Base-by-base conservation (phyloP, 164 flowering plant genomes). In the Nymphaea thermarum region DNA sequence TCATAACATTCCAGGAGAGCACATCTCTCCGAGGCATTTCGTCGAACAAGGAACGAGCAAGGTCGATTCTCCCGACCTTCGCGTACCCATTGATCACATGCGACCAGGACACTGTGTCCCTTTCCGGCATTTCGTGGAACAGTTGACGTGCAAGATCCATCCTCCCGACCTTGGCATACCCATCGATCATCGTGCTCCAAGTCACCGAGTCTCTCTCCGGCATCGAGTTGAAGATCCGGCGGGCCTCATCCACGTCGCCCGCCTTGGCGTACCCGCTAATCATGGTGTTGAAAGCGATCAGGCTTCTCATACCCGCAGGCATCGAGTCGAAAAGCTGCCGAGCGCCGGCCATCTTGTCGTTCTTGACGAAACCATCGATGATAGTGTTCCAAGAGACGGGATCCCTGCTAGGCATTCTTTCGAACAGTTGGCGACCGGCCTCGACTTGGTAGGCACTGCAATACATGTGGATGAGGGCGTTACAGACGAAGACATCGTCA, bases 101-200 rank as follows among this genome's bases (percentile, higher is more conserved):
- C 2, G 98, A 85, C 98, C 98, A 93, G 11, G 98, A 90, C 18
- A 93, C 85, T 7, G 84, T 83, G 74, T 85, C 82, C 77, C 95
- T 82, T 70, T 75, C 79, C 10, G 95, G 95, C 85, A 90, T 90
- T 16, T 43, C 77, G 75, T 84, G 78, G 72, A 93, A 93, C 75
- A 90, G 42, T 10, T 86, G 79, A 68, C 84, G 85, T 0, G 93
- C 96, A 3, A 63, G 57, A 66, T 73, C 67, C 89, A 93, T 78
- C 42, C 84, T 82, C 12, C 90, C 91, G 0, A 79, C 82, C 81
- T 86, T 90, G 0, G 67, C 87, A 74, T 86, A 85, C 47, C 89
- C 98, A 75, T 86, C 91, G 73, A 93, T 67, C 5, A 93, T 74
- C 1, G 87, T 79, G 60, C 88, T 93, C 96, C 97, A 90, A 79